phyloP scores from a whole-genome alignment of 352 stramenopile species.

The Phytophthora agathidicida region DNA sequence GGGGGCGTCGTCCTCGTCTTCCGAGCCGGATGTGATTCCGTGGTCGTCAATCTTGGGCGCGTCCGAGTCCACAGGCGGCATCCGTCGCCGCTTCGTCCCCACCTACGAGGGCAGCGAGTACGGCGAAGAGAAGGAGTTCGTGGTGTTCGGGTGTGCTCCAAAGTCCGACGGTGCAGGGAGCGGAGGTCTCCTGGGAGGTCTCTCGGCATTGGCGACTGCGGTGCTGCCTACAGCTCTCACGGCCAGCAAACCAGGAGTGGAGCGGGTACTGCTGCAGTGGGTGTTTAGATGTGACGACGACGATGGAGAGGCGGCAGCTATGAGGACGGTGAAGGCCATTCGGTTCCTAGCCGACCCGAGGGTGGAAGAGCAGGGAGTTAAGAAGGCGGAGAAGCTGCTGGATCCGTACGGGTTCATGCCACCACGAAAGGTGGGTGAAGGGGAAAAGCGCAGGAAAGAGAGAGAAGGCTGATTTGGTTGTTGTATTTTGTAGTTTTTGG shows the following conservation, averaged over 20 bases:
- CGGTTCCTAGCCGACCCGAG: constrained; percentile 52
- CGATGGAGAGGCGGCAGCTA: constrained; percentile 33
- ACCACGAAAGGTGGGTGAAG: constrained; percentile 17
- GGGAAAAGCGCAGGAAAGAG: neutral
- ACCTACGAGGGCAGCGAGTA: constrained; percentile 23
- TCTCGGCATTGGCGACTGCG: constrained; percentile 32
- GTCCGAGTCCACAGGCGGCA: constrained; percentile 29
- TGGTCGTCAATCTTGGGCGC: constrained; percentile 56
- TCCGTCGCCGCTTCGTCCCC: constrained; percentile 28
- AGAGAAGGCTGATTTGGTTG: constrained; percentile 4
- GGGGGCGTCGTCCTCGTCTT: neutral
- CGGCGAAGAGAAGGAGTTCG: constrained; percentile 36
- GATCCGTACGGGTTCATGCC: constrained; percentile 44
- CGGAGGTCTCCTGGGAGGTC: constrained; percentile 15
- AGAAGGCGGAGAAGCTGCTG: constrained; percentile 35
- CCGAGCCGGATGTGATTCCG: constrained; percentile 36
- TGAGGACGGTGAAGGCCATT: constrained; percentile 45
- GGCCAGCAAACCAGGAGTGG: constrained; percentile 23
- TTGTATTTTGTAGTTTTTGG: constrained; percentile 64
- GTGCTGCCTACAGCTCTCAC: constrained; percentile 28
- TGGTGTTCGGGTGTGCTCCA: constrained; percentile 39
- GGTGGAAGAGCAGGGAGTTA: constrained; percentile 22
- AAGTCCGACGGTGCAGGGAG: constrained; percentile 19
- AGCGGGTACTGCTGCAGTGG: constrained; percentile 49
- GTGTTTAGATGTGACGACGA: constrained; percentile 46